A percentile compares a stretch with the other conserved stretches of the same genome.
These are phyloP conservation scores for Trichothecium roseum DNA, from an alignment of 2,329 filamentous ascomycete species.

Conservation along the genomic window DNA sequence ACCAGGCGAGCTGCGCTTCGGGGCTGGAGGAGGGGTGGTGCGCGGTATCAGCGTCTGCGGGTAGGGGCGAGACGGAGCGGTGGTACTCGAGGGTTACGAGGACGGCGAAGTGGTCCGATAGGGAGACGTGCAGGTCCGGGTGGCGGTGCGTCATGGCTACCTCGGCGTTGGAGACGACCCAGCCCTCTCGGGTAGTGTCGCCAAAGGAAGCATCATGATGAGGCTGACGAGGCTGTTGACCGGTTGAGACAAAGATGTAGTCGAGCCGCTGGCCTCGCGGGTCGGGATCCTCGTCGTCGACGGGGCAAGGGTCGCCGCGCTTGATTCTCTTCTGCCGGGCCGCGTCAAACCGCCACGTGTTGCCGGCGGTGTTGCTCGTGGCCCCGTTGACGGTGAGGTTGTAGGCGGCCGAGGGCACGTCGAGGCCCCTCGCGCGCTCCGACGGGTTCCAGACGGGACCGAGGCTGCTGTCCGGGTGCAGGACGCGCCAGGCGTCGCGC, in stretches of 20 bases:
- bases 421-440: conserved; percentile 51
- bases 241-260: conserved; percentile 77
- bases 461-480: conserved; percentile 76
- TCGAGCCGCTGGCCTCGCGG: conserved; percentile 77
- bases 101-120: conserved; percentile 93
- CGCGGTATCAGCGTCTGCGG: not conserved
- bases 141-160: conserved; percentile 79
- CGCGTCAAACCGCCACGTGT: conserved; percentile 89
- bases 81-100: conserved; percentile 54
- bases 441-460: conserved; percentile 58
- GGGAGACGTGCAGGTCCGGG: conserved; percentile 68
- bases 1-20: conserved; percentile 16
- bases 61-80: conserved; percentile 26
- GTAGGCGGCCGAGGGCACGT: conserved; percentile 64
- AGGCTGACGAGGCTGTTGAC: conserved; percentile 14
- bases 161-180: conserved; percentile 59
- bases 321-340: conserved; percentile 56
- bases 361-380: conserved; percentile 76
- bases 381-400: conserved; percentile 75
- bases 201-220: no score
- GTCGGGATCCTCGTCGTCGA: conserved; percentile 59
- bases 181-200: conserved; percentile 26
- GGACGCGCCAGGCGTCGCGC: conserved; percentile 71
- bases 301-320: conserved; percentile 41
- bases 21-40: conserved; percentile 6